Evolutionary conservation across 192 early-diverging fungal genomes (phyloP).

Genomic region (Gigaspora rosea): DNA sequence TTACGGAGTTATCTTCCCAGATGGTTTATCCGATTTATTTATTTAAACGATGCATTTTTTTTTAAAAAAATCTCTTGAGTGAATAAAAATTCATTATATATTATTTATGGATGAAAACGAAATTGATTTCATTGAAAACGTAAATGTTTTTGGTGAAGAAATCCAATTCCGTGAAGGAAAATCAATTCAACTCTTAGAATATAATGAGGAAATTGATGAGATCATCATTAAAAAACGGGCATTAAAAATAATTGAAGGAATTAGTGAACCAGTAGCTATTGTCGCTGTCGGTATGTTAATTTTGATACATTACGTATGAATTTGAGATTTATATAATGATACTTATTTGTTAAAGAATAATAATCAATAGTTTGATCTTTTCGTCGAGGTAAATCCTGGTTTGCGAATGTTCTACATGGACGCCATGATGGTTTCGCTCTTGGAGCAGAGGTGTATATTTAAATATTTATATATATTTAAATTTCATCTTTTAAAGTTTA

Average conservation of each 20-base stretch:
- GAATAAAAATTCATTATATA: too few species aligned
- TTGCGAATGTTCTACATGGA: conserved; percentile 20
- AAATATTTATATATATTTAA: too few species aligned
- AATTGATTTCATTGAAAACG: background rate
- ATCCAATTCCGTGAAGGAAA: conserved; percentile 18
- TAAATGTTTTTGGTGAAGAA: conserved; percentile 6
- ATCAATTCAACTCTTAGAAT: conserved; percentile 21
- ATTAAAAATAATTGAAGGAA: conserved; percentile 18
- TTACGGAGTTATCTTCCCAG: too few species aligned
- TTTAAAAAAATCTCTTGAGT: too few species aligned
- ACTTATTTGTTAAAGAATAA: background rate
- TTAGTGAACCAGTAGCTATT: conserved; percentile 15
- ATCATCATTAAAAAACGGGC: background rate
- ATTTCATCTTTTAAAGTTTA: too few species aligned
- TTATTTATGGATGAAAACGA: too few species aligned
- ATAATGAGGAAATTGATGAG: background rate
- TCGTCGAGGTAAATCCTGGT: conserved; percentile 32
- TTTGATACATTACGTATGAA: background rate
- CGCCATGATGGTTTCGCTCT: conserved; percentile 28
- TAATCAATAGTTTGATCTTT: conserved; percentile 12
- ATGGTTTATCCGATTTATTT: too few species aligned
- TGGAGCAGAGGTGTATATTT: conserved; percentile 4
- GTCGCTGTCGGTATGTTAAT: conserved; percentile 13
- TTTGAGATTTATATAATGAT: background rate
- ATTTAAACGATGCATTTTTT: too few species aligned